Evolutionary conservation across 2,329 filamentous ascomycete genomes (phyloP).

Genomic region (Colletotrichum somersetense): DNA sequence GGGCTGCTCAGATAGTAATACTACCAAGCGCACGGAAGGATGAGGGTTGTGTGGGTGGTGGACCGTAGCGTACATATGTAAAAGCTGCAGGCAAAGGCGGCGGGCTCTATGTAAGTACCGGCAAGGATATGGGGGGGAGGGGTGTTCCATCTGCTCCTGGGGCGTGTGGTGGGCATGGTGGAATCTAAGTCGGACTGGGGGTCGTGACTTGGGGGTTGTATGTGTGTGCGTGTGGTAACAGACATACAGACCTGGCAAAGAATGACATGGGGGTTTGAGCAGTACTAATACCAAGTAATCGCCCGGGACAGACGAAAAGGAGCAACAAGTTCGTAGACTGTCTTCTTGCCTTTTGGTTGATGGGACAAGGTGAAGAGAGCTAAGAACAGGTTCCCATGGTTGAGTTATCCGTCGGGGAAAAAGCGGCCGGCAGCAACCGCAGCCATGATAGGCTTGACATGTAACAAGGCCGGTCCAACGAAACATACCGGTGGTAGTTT

Average conservation of each 20-base stretch:
- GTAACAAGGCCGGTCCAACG: constrained; percentile 4
- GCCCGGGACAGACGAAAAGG: neutral
- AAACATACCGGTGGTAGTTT: constrained; percentile 22
- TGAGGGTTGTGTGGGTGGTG: constrained; percentile 34
- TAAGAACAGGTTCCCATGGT: neutral
- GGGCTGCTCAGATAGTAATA: constrained; percentile 42
- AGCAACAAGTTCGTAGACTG: neutral
- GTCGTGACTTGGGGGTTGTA: constrained; percentile 4
- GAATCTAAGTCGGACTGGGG: constrained; percentile 40
- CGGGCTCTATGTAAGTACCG: constrained; percentile 37
- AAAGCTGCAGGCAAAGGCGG: constrained; percentile 32
- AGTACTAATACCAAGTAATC: constrained; percentile 1
- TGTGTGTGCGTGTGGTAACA: constrained; percentile 26
- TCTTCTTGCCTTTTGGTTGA: constrained; percentile 2
- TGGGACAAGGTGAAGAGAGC: constrained; percentile 3
- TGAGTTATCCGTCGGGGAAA: constrained; percentile 7
- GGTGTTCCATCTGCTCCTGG: constrained; percentile 35
- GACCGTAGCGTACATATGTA: constrained; percentile 42
- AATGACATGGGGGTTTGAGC: constrained; percentile 33
- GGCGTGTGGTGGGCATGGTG: constrained; percentile 40
- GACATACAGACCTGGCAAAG: constrained; percentile 29
- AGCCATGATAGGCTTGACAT: constrained; percentile 26
- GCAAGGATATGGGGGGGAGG: constrained; percentile 37
- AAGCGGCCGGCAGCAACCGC: constrained; percentile 13
- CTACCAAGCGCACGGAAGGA: constrained; percentile 32